Evolutionary conservation across 305 asterid genomes (phyloP).

Genomic region (Solanum chacoense): DNA sequence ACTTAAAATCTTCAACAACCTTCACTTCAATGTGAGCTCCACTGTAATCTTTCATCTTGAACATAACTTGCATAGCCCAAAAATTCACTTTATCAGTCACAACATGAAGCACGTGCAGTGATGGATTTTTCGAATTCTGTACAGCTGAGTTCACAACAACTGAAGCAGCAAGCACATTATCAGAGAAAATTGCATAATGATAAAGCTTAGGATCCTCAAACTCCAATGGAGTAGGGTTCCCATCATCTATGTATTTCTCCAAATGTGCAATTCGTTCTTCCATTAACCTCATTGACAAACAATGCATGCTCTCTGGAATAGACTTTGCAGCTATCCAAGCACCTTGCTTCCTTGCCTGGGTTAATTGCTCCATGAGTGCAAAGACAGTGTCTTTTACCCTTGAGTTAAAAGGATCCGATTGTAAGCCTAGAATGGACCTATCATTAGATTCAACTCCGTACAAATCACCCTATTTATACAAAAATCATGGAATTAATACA

Average conservation of each 20-base stretch:
- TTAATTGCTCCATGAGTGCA: conserved; percentile 16
- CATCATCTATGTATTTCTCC: conserved; percentile 17
- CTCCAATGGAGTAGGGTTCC: conserved; percentile 11
- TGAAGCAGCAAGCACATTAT: conserved; percentile 20
- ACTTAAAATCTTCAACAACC: conserved; percentile 19
- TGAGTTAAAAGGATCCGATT: conserved; percentile 20
- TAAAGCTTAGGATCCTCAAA: conserved; percentile 17
- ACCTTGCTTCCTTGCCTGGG: conserved; percentile 17
- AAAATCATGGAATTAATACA: not conserved
- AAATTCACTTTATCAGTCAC: conserved; percentile 19
- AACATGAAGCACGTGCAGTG: conserved; percentile 18
- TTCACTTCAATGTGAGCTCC: conserved; percentile 24
- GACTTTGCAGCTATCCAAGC: conserved; percentile 23
- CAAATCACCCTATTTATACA: conserved; percentile 7
- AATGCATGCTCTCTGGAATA: conserved; percentile 22
- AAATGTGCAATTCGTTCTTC: conserved; percentile 12
- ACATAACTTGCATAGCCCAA: conserved; percentile 26
- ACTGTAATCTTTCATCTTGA: conserved; percentile 16
- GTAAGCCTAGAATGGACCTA: conserved; percentile 12
- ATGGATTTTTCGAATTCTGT: conserved; percentile 16
- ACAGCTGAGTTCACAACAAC: conserved; percentile 24
- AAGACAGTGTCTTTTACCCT: conserved; percentile 19
- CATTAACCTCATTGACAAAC: conserved; percentile 20
- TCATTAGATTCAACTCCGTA: conserved; percentile 1
- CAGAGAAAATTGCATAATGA: conserved; percentile 24